A percentile compares a stretch with the other conserved stretches of the same genome.
Evolutionary conservation across 345 rosid species (phyloP).

Genomic region (Sonneratia alba): DNA sequence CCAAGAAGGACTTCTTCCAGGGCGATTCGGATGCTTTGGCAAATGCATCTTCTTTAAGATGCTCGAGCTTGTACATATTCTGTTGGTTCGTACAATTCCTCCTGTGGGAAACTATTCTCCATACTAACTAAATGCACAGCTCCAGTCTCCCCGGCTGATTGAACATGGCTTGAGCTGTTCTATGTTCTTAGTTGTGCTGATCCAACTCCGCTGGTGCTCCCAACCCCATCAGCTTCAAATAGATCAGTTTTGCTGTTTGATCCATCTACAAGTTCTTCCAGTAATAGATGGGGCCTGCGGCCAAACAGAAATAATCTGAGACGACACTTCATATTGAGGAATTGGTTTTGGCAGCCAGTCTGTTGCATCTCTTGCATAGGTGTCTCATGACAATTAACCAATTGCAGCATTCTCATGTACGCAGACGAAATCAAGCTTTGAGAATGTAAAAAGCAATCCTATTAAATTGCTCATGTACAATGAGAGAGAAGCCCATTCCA

Average conservation of each 20-base stretch:
- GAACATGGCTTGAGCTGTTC: not conserved
- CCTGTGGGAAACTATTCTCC: not conserved
- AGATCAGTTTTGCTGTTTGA: not conserved
- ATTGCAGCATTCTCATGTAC: not conserved
- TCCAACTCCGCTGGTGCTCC: not conserved
- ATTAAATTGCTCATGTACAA: too few relatives aligned
- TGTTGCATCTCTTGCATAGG: not conserved
- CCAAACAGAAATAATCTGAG: not conserved
- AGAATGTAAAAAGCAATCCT: not conserved
- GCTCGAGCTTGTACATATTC: not conserved
- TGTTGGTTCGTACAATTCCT: not conserved
- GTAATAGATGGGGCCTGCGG: not conserved
- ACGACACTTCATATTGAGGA: not conserved
- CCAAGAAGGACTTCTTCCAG: not conserved
- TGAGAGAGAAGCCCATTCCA: too few relatives aligned
- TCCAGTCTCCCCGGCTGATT: not conserved
- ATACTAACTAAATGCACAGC: not conserved
- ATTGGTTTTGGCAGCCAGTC: not conserved
- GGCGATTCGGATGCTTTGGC: conserved; percentile 3
- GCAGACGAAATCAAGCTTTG: not conserved
- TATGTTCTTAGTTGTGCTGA: not conserved
- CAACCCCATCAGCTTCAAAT: not conserved
- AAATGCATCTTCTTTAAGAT: conserved; percentile 1
- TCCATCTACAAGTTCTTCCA: not conserved
- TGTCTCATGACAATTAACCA: not conserved